Percentiles rank a stretch among this genome's conserved stretches.
These are phyloP conservation scores for Rugosomyces carneus DNA, from an alignment of 1,284 basidiomycete species.

Conservation along the genomic window DNA sequence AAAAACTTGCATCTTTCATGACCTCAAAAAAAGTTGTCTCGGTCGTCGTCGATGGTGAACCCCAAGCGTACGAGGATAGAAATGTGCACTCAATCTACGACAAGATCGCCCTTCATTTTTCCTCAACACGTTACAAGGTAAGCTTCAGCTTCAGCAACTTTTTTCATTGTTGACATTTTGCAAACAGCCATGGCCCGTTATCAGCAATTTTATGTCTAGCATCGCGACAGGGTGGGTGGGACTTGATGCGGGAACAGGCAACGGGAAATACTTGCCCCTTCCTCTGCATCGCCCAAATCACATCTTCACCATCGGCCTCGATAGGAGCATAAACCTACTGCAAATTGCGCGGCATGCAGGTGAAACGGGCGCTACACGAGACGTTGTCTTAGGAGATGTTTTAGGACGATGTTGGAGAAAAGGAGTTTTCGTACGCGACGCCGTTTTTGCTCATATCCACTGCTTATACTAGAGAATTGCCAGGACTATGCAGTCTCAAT, in stretches of 20 bases:
- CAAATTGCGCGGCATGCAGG: conserved; percentile 64
- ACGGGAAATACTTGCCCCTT: conserved; percentile 91
- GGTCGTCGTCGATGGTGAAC: conserved; percentile 38
- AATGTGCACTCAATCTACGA: conserved; percentile 89
- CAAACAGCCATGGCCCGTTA: conserved; percentile 89
- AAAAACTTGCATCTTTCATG: conserved; percentile 19
- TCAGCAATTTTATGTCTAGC: conserved; percentile 72
- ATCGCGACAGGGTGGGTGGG: conserved; percentile 80
- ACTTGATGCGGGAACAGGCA: conserved; percentile 93
- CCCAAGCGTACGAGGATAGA: conserved; percentile 57
- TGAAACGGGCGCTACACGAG: conserved; percentile 42
- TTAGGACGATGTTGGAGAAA: conserved; percentile 64
- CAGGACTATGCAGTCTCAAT: conserved; percentile 95
- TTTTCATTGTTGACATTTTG: background rate
- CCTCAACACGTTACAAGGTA: conserved; percentile 91
- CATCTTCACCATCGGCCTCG: conserved; percentile 76
- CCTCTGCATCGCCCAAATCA: conserved; percentile 50
- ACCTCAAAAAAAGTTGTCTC: conserved; percentile 33
- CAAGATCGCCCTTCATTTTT: conserved; percentile 88
- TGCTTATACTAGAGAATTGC: background rate
- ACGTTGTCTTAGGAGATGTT: conserved; percentile 75
- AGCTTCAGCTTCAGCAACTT: conserved; percentile 12
- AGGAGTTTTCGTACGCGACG: conserved; percentile 69
- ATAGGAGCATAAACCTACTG: conserved; percentile 76
- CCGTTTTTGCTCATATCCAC: background rate